phyloP scores from a whole-genome alignment of 2,329 filamentous ascomycete genomes.

The Lecanicillium sp. region DNA sequence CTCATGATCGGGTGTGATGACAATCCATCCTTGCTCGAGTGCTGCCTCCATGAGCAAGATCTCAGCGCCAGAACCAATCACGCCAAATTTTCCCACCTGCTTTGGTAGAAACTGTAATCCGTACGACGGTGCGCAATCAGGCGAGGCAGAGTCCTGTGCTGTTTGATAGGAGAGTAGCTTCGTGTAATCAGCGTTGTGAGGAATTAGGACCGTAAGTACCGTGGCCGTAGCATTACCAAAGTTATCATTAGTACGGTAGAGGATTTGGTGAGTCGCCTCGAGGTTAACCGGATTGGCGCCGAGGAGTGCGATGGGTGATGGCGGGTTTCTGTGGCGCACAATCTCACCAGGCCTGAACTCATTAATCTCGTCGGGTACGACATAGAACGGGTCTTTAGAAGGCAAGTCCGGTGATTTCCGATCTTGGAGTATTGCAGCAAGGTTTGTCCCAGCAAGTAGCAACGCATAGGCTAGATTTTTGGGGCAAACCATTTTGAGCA shows the following conservation, averaged over 20 bases:
- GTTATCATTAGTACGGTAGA: conserved; percentile 34
- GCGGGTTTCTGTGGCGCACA: too few species aligned
- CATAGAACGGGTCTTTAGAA: too few species aligned
- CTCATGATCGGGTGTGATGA: conserved; percentile 42
- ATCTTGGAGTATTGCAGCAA: too few species aligned
- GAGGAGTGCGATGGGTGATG: too few species aligned
- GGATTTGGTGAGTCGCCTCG: conserved; percentile 26
- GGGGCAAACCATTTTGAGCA: too few species aligned
- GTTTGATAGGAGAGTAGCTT: conserved; percentile 38
- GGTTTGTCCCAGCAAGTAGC: too few species aligned
- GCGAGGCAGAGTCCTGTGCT: conserved; percentile 32
- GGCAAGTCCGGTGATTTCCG: too few species aligned
- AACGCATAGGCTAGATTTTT: too few species aligned
- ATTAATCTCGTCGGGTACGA: too few species aligned
- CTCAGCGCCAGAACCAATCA: conserved; percentile 20
- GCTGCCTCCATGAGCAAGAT: conserved; percentile 20
- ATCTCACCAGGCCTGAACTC: too few species aligned
- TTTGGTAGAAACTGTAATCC: conserved; percentile 20
- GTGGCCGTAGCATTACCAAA: conserved; percentile 30
- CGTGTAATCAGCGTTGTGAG: conserved; percentile 23
- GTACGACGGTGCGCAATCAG: conserved; percentile 28
- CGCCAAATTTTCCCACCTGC: conserved; percentile 24
- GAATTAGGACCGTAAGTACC: conserved; percentile 33
- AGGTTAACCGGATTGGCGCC: conserved; percentile 18
- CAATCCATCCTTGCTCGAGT: conserved; percentile 39